A percentile compares a stretch with the other conserved stretches of the same genome.
Conservation (phyloP, 2,329 filamentous ascomycete genomes). For the Aureobasidium namibiae region DNA sequence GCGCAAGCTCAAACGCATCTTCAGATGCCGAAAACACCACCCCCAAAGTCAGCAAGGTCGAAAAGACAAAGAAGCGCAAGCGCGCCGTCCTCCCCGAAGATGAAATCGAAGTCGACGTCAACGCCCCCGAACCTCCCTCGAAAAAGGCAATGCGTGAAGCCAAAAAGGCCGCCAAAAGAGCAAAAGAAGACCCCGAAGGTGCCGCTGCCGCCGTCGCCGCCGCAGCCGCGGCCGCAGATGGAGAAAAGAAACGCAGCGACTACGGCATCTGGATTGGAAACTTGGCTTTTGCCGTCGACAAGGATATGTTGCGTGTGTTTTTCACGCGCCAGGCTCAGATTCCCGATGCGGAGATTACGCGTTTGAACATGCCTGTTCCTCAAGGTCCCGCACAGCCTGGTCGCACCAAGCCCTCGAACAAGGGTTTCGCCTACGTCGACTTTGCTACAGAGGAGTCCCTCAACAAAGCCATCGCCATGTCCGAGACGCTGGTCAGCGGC, state of each 20-base stretch:
- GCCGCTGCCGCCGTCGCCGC: background rate
- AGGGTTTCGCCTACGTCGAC: slow-evolving; percentile 94
- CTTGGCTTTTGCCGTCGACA: slow-evolving; percentile 72
- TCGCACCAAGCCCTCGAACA: slow-evolving; percentile 56
- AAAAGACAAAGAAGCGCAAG: slow-evolving; percentile 57
- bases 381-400: slow-evolving; percentile 30
- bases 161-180: slow-evolving; percentile 53
- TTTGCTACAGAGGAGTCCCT: slow-evolving; percentile 63
- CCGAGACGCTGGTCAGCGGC: slow-evolving; percentile 70
- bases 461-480: slow-evolving; percentile 71
- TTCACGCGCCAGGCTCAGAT: slow-evolving; percentile 59
- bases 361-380: slow-evolving; percentile 68
- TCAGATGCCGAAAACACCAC: background rate
- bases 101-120: slow-evolving; percentile 83
- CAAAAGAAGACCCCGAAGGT: slow-evolving; percentile 14
- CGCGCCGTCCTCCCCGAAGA: slow-evolving; percentile 44
- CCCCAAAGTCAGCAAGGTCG: slow-evolving; percentile 3
- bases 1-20: background rate
- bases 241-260: slow-evolving; percentile 54
- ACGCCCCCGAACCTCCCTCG: slow-evolving; percentile 84
- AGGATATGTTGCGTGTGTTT: slow-evolving; percentile 68
- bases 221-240: slow-evolving; percentile 6
- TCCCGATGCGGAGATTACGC: slow-evolving; percentile 62
- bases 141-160: slow-evolving; percentile 86
- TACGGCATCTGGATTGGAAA: slow-evolving; percentile 96